These are phyloP conservation scores for Erodium chrysanthum DNA, from an alignment of 441 rosid genomes.

Conservation along the genomic window DNA sequence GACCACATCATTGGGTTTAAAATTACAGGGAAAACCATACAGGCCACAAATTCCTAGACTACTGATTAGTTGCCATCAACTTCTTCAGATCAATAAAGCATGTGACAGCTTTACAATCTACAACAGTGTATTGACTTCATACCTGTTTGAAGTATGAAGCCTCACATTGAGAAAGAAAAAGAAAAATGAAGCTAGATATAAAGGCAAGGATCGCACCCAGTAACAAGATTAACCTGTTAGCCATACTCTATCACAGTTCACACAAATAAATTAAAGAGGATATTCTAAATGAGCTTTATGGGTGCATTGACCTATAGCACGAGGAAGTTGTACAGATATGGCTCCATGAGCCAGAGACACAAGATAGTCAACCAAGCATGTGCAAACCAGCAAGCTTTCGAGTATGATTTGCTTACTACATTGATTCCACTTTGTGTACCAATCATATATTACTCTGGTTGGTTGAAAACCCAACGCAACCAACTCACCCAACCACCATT, in stretches of 20 bases:
- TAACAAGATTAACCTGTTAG: no score
- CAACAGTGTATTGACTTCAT: background rate
- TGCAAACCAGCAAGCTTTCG: background rate
- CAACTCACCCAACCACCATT: background rate
- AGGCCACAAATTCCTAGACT: background rate
- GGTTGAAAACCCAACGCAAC: background rate
- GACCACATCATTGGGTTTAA: background rate
- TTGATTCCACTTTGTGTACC: background rate
- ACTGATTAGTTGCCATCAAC: background rate
- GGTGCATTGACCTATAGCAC: background rate
- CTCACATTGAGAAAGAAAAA: no score
- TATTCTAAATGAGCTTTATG: background rate
- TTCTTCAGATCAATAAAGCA: background rate
- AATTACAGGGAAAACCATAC: background rate
- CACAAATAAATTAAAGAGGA: background rate
- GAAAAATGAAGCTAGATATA: background rate
- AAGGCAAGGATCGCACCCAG: no score
- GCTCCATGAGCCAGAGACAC: background rate
- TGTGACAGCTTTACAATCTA: background rate
- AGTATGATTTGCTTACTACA: conserved; percentile 8
- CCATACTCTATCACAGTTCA: background rate
- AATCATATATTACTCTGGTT: background rate
- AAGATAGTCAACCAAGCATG: background rate
- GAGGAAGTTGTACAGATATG: background rate
- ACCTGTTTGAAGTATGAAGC: background rate